Evolutionary conservation across 2,329 filamentous ascomycete genomes (phyloP).

Genomic region (Penicillium hesseltinei): DNA sequence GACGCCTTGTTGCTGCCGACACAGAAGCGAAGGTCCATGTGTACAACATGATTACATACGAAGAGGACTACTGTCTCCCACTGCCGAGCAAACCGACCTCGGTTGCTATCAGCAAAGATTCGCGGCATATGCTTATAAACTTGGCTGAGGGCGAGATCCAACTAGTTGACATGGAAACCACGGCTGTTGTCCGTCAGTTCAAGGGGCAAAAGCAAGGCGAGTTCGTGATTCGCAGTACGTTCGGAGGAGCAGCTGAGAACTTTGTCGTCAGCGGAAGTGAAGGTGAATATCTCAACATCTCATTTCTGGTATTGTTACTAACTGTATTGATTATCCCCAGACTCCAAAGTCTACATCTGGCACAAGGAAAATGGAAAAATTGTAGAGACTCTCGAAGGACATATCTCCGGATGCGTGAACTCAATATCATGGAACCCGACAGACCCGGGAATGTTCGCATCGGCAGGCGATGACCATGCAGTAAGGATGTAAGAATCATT

Average conservation of each 20-base stretch:
- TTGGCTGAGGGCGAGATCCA: slow-evolving; percentile 73
- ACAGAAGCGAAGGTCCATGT: slow-evolving; percentile 69
- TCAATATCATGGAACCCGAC: slow-evolving; percentile 84
- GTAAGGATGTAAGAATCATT: slow-evolving; percentile 72
- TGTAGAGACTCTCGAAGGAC: slow-evolving; percentile 74
- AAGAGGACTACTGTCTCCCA: slow-evolving; percentile 72
- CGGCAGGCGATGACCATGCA: slow-evolving; percentile 81
- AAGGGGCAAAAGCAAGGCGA: slow-evolving; percentile 71
- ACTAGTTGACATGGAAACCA: slow-evolving; percentile 72
- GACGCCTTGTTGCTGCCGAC: slow-evolving; percentile 75
- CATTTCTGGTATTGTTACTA: slow-evolving; percentile 13
- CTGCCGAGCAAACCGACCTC: slow-evolving; percentile 71
- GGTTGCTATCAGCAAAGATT: slow-evolving; percentile 77
- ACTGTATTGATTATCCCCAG: slow-evolving; percentile 40
- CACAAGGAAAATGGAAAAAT: slow-evolving; percentile 76
- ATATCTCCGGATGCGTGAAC: slow-evolving; percentile 75
- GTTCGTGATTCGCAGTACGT: slow-evolving; percentile 76
- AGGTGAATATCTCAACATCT: slow-evolving; percentile 52
- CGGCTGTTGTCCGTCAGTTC: slow-evolving; percentile 70
- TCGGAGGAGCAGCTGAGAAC: slow-evolving; percentile 87
- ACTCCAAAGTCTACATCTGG: slow-evolving; percentile 79
- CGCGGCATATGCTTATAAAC: slow-evolving; percentile 77
- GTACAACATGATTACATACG: slow-evolving; percentile 73
- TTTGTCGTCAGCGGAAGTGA: slow-evolving; percentile 92
- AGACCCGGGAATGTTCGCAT: slow-evolving; percentile 81